Base-by-base conservation (phyloP, 1,284 basidiomycete genomes). In the Ceratobasidium papillatum region DNA sequence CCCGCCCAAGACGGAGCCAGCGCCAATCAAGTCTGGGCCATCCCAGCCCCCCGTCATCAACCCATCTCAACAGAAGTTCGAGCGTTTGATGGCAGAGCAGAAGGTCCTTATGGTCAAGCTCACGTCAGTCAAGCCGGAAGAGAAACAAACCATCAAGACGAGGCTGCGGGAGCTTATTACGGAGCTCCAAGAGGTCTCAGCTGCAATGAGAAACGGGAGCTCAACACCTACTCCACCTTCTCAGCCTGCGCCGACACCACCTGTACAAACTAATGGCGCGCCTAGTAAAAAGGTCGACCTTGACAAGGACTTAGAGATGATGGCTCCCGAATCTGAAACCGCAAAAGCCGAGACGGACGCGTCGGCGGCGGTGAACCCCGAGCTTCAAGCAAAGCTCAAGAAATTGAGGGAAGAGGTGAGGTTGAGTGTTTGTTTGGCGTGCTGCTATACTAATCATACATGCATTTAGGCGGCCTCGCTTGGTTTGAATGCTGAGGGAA, bases 81-180 rank as follows among this genome's bases (percentile, higher is more conserved):
- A 98, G 78, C 88, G 91, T 78, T 90, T 94, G 80, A 94, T 98
- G 77, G 88, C 91, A 0, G 95, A 97, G 83, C 96, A 97, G 82
- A 98, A 97, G 83, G 85, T 89, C 5, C 84, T 98, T 63, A 92
- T 98, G 88, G 88, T 87, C 27, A 88, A 90, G 56, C 84, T 96
- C 14, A 83, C 84, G 27, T 87, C 87, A 25, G 89, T 90, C 19
- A 81, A 86, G 0, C 87, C 90, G 49, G 86, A 87, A 74, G 93
- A 95, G 82, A 97, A 94, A 85, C 91, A 95, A 81, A 84, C 85
- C 51, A 90, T 95, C 74, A 91, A 96, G 88, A 85, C 86, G 4
- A 87, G 91, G 77, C 82, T 97, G 75, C 89, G 92, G 78, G 93
- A 92, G 81, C 83, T 97, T 38, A 89, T 88, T 36, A 90, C 68